A percentile compares a stretch with the other conserved stretches of the same genome.
Conservation (phyloP, 345 rosid genomes). For the Rhodamnia argentea region DNA sequence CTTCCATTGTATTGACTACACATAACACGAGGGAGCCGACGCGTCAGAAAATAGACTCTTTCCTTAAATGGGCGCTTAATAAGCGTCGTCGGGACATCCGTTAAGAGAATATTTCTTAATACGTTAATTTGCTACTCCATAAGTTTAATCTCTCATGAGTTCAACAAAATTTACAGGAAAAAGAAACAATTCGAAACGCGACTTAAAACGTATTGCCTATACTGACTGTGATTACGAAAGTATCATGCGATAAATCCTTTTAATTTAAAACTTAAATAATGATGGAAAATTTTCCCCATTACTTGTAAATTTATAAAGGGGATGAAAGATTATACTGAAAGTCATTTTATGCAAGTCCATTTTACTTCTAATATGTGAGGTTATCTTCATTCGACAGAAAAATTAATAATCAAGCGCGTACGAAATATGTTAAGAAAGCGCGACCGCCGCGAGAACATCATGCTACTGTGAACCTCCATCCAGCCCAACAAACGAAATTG, state of each 20-base stretch:
- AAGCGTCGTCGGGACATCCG: background rate
- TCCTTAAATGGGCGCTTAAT: background rate
- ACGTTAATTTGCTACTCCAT: background rate
- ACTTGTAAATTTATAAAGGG: background rate
- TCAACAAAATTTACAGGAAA: background rate
- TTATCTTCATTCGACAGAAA: background rate
- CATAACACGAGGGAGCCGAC: background rate
- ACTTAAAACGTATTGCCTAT: background rate
- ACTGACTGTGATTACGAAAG: background rate
- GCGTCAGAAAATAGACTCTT: background rate
- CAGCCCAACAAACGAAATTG: background rate
- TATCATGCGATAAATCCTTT: background rate
- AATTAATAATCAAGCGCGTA: background rate
- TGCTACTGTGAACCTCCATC: background rate
- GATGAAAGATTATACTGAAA: background rate
- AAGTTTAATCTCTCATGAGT: background rate
- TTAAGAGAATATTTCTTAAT: background rate
- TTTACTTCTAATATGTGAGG: too few relatives aligned
- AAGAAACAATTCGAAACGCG: background rate
- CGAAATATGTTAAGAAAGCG: background rate
- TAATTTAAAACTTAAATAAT: background rate
- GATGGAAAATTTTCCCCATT: background rate
- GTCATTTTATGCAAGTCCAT: too few relatives aligned
- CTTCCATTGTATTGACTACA: background rate
- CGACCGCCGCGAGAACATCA: background rate